Conservation (phyloP, 176 grass and related monocot genomes). For the Lolium rigidum region DNA sequence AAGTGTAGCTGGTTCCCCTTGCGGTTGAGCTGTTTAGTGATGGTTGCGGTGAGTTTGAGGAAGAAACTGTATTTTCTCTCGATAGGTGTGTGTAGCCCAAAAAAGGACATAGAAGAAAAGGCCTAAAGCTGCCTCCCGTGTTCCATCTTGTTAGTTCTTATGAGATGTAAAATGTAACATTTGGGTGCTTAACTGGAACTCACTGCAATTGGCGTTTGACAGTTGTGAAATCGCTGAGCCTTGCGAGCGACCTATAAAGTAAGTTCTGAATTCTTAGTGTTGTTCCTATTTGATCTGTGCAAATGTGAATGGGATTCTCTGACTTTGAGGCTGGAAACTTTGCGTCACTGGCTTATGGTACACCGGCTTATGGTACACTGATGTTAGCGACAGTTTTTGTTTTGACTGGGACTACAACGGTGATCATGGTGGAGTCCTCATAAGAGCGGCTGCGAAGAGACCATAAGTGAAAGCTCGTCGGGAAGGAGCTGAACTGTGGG, state of each 20-base stretch:
- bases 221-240: background rate
- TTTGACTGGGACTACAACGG: too few species aligned
- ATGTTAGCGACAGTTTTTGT: too few species aligned
- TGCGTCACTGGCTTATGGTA: too few species aligned
- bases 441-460: too few species aligned
- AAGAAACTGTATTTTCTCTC: constrained; percentile 39
- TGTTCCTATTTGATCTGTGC: background rate
- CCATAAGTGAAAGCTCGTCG: too few species aligned
- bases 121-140: constrained; percentile 35
- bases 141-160: constrained; percentile 27
- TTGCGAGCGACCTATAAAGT: background rate
- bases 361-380: too few species aligned
- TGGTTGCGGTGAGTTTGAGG: constrained; percentile 35
- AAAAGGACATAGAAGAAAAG: constrained; percentile 27
- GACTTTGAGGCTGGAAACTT: too few species aligned
- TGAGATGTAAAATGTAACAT: constrained; percentile 31
- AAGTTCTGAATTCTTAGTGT: background rate
- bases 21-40: constrained; percentile 33
- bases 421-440: too few species aligned
- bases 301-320: too few species aligned
- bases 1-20: constrained; percentile 27
- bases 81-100: constrained; percentile 43
- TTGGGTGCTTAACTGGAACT: constrained; percentile 33
- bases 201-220: constrained; percentile 30
- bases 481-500: too few species aligned